Evolutionary conservation across 2,329 filamentous ascomycete genomes (phyloP).

Genomic region (Aspergillus eucalypticola): DNA sequence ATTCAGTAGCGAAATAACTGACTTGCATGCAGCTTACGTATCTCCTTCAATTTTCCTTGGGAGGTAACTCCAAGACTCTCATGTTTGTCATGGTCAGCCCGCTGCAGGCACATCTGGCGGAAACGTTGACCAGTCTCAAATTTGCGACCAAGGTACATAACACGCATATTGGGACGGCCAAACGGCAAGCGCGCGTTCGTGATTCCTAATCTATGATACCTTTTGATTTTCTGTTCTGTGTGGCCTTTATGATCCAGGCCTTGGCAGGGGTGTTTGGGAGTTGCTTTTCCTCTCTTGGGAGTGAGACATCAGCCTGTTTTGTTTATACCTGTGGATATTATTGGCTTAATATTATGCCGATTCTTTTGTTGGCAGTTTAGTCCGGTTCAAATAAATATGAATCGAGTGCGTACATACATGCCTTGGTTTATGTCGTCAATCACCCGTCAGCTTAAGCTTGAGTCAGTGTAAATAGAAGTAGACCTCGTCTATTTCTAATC

Average conservation of each 20-base stretch:
- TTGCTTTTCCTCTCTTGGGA: not conserved
- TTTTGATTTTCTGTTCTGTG: constrained; percentile 3
- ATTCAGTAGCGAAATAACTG: constrained; percentile 17
- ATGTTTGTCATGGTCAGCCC: constrained; percentile 99
- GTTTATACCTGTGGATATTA: not conserved
- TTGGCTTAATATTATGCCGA: not conserved
- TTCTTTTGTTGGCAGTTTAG: not conserved
- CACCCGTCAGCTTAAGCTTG: no score
- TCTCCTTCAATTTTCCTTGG: constrained; percentile 88
- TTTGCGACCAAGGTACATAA: constrained; percentile 92
- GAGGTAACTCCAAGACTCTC: constrained; percentile 93
- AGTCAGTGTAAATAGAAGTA: no score
- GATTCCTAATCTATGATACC: constrained; percentile 30
- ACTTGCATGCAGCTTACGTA: constrained; percentile 69
- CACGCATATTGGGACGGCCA: constrained; percentile 88
- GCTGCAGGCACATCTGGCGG: constrained; percentile 82
- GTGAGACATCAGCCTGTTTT: not conserved
- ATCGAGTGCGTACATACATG: not conserved
- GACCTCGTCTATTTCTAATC: no score
- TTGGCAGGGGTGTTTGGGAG: constrained; percentile 7
- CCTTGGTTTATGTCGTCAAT: no score
- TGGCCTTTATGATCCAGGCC: constrained; percentile 9
- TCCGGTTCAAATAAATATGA: not conserved
- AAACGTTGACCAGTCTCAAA: constrained; percentile 90
- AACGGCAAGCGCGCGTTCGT: constrained; percentile 41